phyloP scores from a whole-genome alignment of 768 basidiomycete species.

The Tephrocybe sp. region DNA sequence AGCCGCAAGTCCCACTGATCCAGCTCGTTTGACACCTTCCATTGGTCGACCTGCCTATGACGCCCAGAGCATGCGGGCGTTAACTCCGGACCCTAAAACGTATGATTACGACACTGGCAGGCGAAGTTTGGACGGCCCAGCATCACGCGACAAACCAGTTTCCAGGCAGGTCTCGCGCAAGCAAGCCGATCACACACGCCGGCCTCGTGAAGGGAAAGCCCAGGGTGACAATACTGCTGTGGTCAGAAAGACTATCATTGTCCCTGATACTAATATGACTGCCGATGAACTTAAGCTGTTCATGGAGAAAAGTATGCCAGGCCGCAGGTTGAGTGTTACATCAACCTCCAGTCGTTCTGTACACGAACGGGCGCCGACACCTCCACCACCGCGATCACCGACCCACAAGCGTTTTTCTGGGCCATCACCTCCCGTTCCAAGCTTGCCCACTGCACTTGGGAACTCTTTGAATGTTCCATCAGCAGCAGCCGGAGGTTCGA shows the following conservation, averaged over 20 bases:
- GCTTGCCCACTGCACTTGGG: constrained; percentile 52
- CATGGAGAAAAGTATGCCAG: constrained; percentile 56
- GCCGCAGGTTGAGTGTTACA: constrained; percentile 60
- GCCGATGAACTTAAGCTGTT: constrained; percentile 55
- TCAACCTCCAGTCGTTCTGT: constrained; percentile 71
- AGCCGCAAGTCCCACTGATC: constrained; percentile 29
- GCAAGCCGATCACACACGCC: constrained; percentile 36
- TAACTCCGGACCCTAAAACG: constrained; percentile 19
- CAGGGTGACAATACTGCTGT: constrained; percentile 44
- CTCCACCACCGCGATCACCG: constrained; percentile 71
- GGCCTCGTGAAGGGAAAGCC: constrained; percentile 37
- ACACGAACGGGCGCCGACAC: constrained; percentile 81
- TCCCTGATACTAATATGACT: constrained; percentile 62
- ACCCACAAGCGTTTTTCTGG: constrained; percentile 65
- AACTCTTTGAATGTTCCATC: constrained; percentile 38
- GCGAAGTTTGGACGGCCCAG: constrained; percentile 19
- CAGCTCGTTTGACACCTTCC: constrained; percentile 13
- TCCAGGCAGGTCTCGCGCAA: constrained; percentile 38
- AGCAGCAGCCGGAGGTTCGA: constrained; percentile 35
- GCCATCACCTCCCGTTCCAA: constrained; percentile 68
- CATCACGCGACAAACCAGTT: constrained; percentile 27
- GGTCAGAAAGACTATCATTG: constrained; percentile 78
- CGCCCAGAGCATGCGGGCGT: constrained; percentile 12
- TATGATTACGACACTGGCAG: constrained; percentile 22
- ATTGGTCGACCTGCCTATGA: constrained; percentile 15